A percentile compares a stretch with the other conserved stretches of the same genome.
Evolutionary conservation across 2,329 filamentous ascomycete genomes (phyloP).

Genomic region (Colletotrichum orbiculare): DNA sequence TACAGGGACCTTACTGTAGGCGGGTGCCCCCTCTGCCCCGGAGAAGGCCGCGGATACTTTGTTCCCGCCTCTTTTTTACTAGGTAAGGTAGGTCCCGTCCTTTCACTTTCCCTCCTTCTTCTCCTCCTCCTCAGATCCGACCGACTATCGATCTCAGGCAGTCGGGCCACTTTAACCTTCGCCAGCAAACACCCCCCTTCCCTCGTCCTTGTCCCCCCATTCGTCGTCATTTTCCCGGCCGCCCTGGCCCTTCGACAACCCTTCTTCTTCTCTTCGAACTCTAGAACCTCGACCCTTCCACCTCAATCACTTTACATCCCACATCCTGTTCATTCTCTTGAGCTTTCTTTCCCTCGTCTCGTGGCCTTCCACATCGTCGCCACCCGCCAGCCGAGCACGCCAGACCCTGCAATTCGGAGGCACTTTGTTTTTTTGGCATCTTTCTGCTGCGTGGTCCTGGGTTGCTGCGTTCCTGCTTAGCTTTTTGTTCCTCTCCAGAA

Average conservation of each 20-base stretch:
- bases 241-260: constrained; percentile 30
- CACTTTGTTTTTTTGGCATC: too few species aligned
- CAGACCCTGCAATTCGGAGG: background rate
- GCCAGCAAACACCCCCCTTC: constrained; percentile 24
- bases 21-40: too few species aligned
- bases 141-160: constrained; percentile 32
- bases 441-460: background rate
- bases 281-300: constrained; percentile 35
- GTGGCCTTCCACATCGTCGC: constrained; percentile 3
- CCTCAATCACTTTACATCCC: constrained; percentile 12
- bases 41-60: too few species aligned
- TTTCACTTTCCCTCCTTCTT: constrained; percentile 18
- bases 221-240: constrained; percentile 34
- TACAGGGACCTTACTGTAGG: too few species aligned
- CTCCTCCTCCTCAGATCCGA: constrained; percentile 27
- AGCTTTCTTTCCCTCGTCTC: background rate
- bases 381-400: constrained; percentile 4
- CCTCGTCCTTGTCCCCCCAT: constrained; percentile 29
- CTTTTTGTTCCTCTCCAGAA: constrained; percentile 3
- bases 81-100: background rate
- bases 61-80: too few species aligned
- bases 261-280: constrained; percentile 37
- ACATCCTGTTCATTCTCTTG: background rate
- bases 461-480: constrained; percentile 15
- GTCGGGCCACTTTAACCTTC: constrained; percentile 36